These are phyloP conservation scores for Niebla homalea DNA, from an alignment of 495 filamentous ascomycete species.

Conservation along the genomic window DNA sequence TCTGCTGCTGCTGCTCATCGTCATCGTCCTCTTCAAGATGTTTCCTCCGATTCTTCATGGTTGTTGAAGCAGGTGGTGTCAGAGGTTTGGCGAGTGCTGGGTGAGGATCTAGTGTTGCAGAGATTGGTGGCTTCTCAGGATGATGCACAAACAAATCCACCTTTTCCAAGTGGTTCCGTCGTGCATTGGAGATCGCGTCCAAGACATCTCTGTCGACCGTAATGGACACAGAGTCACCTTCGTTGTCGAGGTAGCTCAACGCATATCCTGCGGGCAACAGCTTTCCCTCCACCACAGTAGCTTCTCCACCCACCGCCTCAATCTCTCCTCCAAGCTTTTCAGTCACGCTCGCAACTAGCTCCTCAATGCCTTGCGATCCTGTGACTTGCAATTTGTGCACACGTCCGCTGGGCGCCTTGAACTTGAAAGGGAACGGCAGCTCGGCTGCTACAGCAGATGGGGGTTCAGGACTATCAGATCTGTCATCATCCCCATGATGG, in stretches of 20 bases:
- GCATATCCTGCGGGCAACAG: conserved; percentile 76
- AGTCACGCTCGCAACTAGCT: conserved; percentile 65
- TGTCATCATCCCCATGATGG: conserved; percentile 71
- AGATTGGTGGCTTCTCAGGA: conserved; percentile 67
- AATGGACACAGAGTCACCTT: conserved; percentile 94
- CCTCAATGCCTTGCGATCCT: conserved; percentile 64
- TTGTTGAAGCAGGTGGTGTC: conserved; percentile 39
- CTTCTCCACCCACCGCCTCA: conserved; percentile 71
- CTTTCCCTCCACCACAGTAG: conserved; percentile 60
- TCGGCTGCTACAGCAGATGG: conserved; percentile 43
- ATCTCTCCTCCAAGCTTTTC: conserved; percentile 82
- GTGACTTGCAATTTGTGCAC: conserved; percentile 84
- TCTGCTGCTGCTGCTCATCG: conserved; percentile 42
- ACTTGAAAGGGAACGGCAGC: conserved; percentile 90
- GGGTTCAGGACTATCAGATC: conserved; percentile 40
- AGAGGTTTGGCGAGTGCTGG: conserved; percentile 42
- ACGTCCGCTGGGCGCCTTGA: conserved; percentile 93
- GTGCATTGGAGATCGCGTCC: conserved; percentile 76
- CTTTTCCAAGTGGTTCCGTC: conserved; percentile 67
- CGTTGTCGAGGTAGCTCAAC: conserved; percentile 91
- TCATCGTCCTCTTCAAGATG: conserved; percentile 40
- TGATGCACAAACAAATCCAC: conserved; percentile 97
- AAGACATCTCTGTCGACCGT: conserved; percentile 88
- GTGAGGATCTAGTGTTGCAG: conserved; percentile 53
- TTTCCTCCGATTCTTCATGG: conserved; percentile 44